Evolutionary conservation across 2,329 filamentous ascomycete genomes (phyloP).

Genomic region (Laburnicola sp.): DNA sequence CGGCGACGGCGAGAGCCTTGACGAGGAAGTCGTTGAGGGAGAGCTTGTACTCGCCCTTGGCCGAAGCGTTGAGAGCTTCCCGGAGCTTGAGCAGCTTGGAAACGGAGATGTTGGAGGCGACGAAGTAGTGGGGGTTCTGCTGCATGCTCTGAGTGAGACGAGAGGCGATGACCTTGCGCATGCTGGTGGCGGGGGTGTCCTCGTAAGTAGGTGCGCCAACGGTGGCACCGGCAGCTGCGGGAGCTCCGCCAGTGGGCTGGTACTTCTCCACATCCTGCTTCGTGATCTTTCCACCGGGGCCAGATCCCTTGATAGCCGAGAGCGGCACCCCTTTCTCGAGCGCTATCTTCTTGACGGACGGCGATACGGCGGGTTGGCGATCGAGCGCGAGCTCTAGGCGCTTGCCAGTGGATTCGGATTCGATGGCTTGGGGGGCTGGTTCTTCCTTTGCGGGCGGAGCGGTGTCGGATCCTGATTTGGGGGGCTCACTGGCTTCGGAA

Average conservation of each 20-base stretch:
- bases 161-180: conserved; percentile 97
- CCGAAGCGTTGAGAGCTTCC: conserved; percentile 83
- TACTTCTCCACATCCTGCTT: conserved; percentile 92
- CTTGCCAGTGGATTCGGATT: conserved; percentile 74
- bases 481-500: conserved; percentile 63
- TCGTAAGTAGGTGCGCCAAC: conserved; percentile 69
- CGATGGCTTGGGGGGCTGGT: conserved; percentile 63
- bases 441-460: conserved; percentile 54
- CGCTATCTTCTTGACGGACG: conserved; percentile 78
- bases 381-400: conserved; percentile 82
- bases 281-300: conserved; percentile 82
- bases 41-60: conserved; percentile 95
- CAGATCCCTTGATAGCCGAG: conserved; percentile 80
- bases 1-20: conserved; percentile 89
- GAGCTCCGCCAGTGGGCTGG: conserved; percentile 57
- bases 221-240: conserved; percentile 55
- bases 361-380: conserved; percentile 73
- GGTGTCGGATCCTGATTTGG: conserved; percentile 60
- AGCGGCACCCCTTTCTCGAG: conserved; percentile 81
- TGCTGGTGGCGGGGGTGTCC: conserved; percentile 81
- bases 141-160: conserved; percentile 86
- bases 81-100: conserved; percentile 95
- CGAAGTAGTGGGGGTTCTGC: conserved; percentile 98
- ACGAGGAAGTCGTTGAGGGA: conserved; percentile 99
- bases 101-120: conserved; percentile 87